A percentile compares a stretch with the other conserved stretches of the same genome.
Evolutionary conservation across 2,329 filamentous ascomycete genomes (phyloP).

Genomic region (Colletotrichum eleusines): DNA sequence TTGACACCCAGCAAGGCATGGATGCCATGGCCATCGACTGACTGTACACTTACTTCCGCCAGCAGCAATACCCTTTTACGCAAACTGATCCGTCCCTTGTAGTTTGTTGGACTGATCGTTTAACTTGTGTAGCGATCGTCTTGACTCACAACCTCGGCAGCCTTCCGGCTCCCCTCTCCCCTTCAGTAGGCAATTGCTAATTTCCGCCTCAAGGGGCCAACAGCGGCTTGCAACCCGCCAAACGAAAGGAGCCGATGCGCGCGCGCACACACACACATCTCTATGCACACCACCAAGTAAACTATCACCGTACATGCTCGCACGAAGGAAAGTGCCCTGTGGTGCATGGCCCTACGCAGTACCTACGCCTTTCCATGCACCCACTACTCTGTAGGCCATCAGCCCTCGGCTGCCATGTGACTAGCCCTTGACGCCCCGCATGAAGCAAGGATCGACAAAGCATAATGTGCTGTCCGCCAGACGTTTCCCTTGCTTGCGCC

Average conservation of each 20-base stretch:
- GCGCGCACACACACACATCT: too few relatives aligned
- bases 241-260: background rate
- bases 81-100: constrained; percentile 21
- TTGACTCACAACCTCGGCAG: too few relatives aligned
- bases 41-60: too few relatives aligned
- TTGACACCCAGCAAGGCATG: background rate
- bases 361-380: background rate
- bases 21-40: too few relatives aligned
- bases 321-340: background rate
- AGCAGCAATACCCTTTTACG: background rate
- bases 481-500: background rate
- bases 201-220: background rate
- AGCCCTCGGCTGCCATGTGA: constrained; percentile 29
- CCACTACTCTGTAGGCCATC: background rate
- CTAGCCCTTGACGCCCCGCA: constrained; percentile 6
- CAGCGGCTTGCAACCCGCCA: background rate
- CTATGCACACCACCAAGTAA: background rate
- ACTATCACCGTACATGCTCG: background rate
- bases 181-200: background rate
- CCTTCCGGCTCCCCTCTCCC: constrained; percentile 2
- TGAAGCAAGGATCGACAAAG: constrained; percentile 16
- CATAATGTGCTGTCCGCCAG: background rate
- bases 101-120: constrained; percentile 13
- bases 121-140: background rate
- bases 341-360: background rate